A percentile compares a stretch with the other conserved stretches of the same genome.
phyloP scores from a whole-genome alignment of 192 early-diverging fungal species.

The Coemansia asiatica region DNA sequence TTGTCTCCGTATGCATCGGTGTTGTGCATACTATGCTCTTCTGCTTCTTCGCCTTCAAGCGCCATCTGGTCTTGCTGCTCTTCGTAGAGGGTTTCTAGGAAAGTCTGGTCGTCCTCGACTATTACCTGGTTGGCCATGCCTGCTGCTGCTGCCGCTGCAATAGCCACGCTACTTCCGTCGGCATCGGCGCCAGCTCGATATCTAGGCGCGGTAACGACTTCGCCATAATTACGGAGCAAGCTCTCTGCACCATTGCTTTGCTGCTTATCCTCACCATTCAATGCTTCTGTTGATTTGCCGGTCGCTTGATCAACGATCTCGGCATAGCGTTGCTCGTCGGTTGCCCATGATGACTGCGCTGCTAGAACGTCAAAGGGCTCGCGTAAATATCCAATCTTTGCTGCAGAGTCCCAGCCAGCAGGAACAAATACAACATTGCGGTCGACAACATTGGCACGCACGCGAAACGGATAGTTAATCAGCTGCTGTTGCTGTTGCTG shows the following conservation, averaged over 20 bases:
- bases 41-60: conserved; percentile 54
- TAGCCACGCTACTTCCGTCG: conserved; percentile 46
- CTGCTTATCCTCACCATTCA: neutral
- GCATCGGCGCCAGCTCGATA: conserved; percentile 63
- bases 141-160: conserved; percentile 52
- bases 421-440: conserved; percentile 74
- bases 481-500: conserved; percentile 7
- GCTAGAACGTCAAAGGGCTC: conserved; percentile 72
- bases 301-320: conserved; percentile 30
- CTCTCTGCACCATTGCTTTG: conserved; percentile 1
- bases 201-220: conserved; percentile 55
- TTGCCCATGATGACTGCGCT: conserved; percentile 63
- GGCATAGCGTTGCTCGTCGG: conserved; percentile 55
- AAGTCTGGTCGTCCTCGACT: conserved; percentile 87
- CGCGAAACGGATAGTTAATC: conserved; percentile 48
- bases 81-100: conserved; percentile 77
- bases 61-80: conserved; percentile 63
- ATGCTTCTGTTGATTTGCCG: conserved; percentile 1
- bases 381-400: conserved; percentile 76
- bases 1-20: conserved; percentile 6
- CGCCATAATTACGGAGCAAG: conserved; percentile 37
- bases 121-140: conserved; percentile 62
- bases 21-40: conserved; percentile 10
- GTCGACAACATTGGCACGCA: conserved; percentile 80
- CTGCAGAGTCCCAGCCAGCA: conserved; percentile 33